Conservation (phyloP, 1,139 yeast genomes). For the Spathaspora sp. region DNA sequence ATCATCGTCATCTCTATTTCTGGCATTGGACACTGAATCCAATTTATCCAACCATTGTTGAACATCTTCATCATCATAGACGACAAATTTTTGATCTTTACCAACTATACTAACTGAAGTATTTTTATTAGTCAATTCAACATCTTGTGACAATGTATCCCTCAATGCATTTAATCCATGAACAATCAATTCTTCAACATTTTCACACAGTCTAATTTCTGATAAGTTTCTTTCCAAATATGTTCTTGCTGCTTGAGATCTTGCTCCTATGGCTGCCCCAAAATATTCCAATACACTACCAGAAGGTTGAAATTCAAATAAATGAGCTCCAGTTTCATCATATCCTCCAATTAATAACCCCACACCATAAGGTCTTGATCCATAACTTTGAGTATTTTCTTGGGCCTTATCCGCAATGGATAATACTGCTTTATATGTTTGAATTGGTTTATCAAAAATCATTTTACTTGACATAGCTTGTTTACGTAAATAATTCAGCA, state of each 20-base stretch:
- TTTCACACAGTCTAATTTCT: conserved; percentile 54
- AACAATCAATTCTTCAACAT: conserved; percentile 72
- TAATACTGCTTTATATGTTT: conserved; percentile 79
- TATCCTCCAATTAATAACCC: conserved; percentile 90
- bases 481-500: conserved; percentile 84
- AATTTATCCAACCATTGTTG: conserved; percentile 74
- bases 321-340: conserved; percentile 92
- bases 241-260: conserved; percentile 98
- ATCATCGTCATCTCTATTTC: conserved; percentile 45
- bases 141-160: conserved; percentile 93
- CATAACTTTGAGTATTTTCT: conserved; percentile 92
- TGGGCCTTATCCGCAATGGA: conserved; percentile 96
- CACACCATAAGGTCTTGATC: conserved; percentile 96
- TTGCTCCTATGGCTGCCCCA: conserved; percentile 97
- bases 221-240: conserved; percentile 86
- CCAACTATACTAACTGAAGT: conserved; percentile 94
- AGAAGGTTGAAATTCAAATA: conserved; percentile 93
- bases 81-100: conserved; percentile 65
- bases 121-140: conserved; percentile 79
- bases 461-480: conserved; percentile 88
- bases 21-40: conserved; percentile 56
- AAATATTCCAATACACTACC: conserved; percentile 89
- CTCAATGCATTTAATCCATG: conserved; percentile 91
- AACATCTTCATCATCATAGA: conserved; percentile 85
- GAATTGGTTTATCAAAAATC: conserved; percentile 85